Evolutionary conservation across 306 rosid species (phyloP), one percentile per base, ranked within the genome.

Genomic region (Coriaria nepalensis): DNA sequence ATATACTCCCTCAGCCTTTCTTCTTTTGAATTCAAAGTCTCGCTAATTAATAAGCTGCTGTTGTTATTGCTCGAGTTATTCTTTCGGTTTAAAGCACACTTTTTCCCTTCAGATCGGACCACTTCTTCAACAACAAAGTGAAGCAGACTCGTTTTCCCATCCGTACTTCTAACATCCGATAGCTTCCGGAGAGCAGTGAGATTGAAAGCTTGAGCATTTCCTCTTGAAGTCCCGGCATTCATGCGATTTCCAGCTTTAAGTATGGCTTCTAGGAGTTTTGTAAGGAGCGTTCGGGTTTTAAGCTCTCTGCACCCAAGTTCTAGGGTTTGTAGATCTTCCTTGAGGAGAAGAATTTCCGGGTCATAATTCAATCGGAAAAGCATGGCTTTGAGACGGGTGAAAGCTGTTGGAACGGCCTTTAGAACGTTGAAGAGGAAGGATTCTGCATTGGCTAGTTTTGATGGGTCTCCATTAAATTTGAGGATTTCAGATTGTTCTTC

Each of bases 61-160:
- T 45, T 55, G 10, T 66, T 52, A 39, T 50, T 59, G 8, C 57
- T 75, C 69, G 77, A 39, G 69, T 75, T 77, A 36, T 50, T 49
- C 33, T 69, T 62, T 13, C 79, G 67, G 77, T 61, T 85, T 42
- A 82, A 53, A 33, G 57, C 86, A 32, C 81, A 86, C 4, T 79
- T 79, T 60, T 79, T 92, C 43, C 98, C 98, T 64, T 92, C 98
- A 0, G 87, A 76, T 37, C 98, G 72, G 43, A 92, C 81, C 6
- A 85, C 98, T 77, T 86, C 96, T 68, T 85, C 85, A 12, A 92
- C 98, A 40, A 92, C 94, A 49, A 92, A 92, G 57, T 82, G 93
- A 50, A 92, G 98, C 52, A 85, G 67, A 40, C 94, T 85, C 35
- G 98, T 85, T 62, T 80, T 82, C 9, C 98, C 96, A 32, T 92